Evolutionary conservation across 2,329 filamentous ascomycete species (phyloP), one percentile per base, ranked within the genome.

Genomic region (Curvularia spicifera): DNA sequence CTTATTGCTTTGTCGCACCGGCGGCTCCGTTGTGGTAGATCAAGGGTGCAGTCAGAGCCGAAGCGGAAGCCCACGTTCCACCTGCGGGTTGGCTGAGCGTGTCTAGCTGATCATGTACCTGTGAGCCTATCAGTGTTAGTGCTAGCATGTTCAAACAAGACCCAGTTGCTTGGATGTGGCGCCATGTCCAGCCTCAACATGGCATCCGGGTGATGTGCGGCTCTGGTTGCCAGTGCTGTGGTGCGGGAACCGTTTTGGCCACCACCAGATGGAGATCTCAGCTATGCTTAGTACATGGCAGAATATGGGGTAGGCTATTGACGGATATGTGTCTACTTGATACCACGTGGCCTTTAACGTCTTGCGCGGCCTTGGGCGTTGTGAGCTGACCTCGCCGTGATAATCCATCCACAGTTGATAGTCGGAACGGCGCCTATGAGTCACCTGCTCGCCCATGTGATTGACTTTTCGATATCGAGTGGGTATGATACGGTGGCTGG

Each of bases 381-480:
- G 33, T 49, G 56, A 66, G 64, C 66, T 69, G 63, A 65, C 59
- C 35, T 53, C 57, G 31, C 44, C 31, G 18, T 49, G 53, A 43
- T 51, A 53, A 46, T 54, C 52, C 57, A 53, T 22, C 20, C 22
- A 28, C 6, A 2, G 6, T 28, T 2, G 26, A 28, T 2, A 8
- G 18, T 55, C 45, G 7, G 57, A 57, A 57, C 50, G 57, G 51
- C 37, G 31, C 15, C 33, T 39, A 39, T 51, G 47, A 55, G 56
- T 64, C 59, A 65, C 58, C 58, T 58, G 56, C 13, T 18, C 8
- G 40, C n/a, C 42, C 65, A 68, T 69, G 66, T 68, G 65, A 67
- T 57, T 44, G 15, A 64, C 57, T 9, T 15, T 24, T 39, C 26
- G 43, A 56, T 33, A 47, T 48, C 18, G 22, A 46, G 51, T 58